Evolutionary conservation across 2,329 filamentous ascomycete species (phyloP).

Genomic region (Neospermospora avenae): DNA sequence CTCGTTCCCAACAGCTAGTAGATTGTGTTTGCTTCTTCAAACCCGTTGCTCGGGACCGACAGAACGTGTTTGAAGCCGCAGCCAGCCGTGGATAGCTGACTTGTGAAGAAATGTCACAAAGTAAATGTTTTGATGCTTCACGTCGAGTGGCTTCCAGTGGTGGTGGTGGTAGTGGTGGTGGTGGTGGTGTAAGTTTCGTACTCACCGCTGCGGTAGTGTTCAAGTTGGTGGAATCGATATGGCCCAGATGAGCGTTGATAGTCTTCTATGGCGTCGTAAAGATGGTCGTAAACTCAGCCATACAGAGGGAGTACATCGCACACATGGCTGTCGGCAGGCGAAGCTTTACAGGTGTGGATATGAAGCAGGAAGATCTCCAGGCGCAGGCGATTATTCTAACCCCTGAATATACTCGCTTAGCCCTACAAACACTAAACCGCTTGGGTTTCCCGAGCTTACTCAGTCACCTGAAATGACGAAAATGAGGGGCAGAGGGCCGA

Average conservation of each 20-base stretch:
- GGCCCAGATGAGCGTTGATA: background rate
- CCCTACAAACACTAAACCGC: background rate
- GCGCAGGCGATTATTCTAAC: background rate
- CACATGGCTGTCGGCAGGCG: background rate
- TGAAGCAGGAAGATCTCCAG: background rate
- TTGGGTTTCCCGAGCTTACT: background rate
- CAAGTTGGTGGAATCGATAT: background rate
- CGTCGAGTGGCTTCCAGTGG: background rate
- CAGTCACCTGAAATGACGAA: constrained; percentile 10
- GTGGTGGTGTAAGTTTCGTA: background rate
- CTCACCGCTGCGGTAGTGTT: background rate
- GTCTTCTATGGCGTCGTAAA: background rate
- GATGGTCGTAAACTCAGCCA: background rate
- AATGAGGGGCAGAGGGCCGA: background rate
- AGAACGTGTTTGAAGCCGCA: background rate
- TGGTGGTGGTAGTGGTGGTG: too few species aligned
- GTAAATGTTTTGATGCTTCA: background rate
- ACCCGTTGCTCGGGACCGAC: background rate
- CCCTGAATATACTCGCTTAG: constrained; percentile 2
- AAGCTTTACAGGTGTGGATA: background rate
- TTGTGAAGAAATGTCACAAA: background rate
- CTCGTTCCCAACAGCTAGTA: background rate
- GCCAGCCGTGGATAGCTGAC: background rate
- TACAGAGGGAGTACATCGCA: background rate
- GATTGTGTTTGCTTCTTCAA: background rate